These are phyloP conservation scores for Macrotyloma uniflorum DNA, from an alignment of 306 rosid species.

Conservation along the genomic window DNA sequence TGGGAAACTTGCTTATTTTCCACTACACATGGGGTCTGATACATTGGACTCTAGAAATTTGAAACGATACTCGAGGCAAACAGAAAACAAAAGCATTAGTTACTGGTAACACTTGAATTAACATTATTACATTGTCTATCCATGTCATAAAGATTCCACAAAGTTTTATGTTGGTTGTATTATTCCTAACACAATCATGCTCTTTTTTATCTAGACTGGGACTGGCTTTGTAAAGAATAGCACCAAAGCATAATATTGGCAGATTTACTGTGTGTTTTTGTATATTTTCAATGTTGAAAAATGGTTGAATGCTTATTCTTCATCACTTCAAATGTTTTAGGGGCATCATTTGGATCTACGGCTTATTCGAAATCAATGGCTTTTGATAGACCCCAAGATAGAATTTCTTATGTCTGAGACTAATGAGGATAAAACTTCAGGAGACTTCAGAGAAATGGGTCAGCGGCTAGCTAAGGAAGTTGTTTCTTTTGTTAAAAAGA, in stretches of 20 bases:
- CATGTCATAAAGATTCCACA: not conserved
- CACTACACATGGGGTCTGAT: no score
- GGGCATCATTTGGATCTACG: slow-evolving; percentile 93
- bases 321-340: slow-evolving; percentile 43
- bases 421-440: slow-evolving; percentile 88
- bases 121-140: not conserved
- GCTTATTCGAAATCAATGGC: slow-evolving; percentile 93
- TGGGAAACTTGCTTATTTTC: no score
- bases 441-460: slow-evolving; percentile 96
- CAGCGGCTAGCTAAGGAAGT: slow-evolving; percentile 84
- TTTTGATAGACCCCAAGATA: slow-evolving; percentile 75
- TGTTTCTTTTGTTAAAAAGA: slow-evolving; percentile 69
- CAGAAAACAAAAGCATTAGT: not conserved
- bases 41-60: not conserved
- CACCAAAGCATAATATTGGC: not conserved
- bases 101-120: not conserved
- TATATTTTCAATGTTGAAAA: not conserved
- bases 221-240: not conserved
- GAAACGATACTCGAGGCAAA: not conserved
- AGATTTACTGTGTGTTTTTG: not conserved
- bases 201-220: not conserved
- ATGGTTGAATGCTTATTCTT: slow-evolving; percentile 18
- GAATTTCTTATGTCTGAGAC: slow-evolving; percentile 85
- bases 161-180: not conserved
- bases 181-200: not conserved